A percentile compares a stretch with the other conserved stretches of the same genome.
Conservation (phyloP, 805 yeast genomes). For the Sungouiozyma ichnusensis region DNA sequence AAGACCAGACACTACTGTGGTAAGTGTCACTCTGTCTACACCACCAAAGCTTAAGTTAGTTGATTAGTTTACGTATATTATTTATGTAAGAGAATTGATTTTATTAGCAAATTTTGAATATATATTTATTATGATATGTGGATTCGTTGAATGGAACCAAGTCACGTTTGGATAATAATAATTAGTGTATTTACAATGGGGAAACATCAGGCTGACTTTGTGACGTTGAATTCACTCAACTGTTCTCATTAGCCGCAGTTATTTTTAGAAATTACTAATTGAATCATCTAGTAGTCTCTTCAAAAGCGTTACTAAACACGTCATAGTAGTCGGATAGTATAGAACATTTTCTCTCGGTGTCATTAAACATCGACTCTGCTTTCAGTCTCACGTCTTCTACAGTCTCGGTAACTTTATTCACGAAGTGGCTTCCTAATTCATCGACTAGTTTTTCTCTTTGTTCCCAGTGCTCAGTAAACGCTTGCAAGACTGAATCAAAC, state of each 20-base stretch:
- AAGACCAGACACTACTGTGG: conserved; percentile 99
- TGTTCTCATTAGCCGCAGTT: background rate
- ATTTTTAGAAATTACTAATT: background rate
- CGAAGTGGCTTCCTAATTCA: conserved; percentile 16
- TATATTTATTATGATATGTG: background rate
- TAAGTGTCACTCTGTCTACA: conserved; percentile 95
- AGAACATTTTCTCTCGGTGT: conserved; percentile 16
- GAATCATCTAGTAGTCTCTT: conserved; percentile 1
- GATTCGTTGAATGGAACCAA: background rate
- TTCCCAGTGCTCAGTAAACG: conserved; percentile 30
- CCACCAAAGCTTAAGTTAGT: conserved; percentile 29
- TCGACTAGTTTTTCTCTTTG: conserved; percentile 15
- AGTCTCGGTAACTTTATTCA: conserved; percentile 24
- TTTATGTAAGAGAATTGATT: background rate
- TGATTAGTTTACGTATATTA: conserved; percentile 2
- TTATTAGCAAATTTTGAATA: conserved; percentile 1
- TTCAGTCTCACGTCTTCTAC: conserved; percentile 21
- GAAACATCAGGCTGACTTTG: too few relatives aligned
- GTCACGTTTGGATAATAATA: background rate
- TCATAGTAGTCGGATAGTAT: conserved; percentile 11
- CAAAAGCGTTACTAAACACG: conserved; percentile 8
- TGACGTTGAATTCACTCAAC: too few relatives aligned
- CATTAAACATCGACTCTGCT: conserved; percentile 19
- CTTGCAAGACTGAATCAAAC: conserved; percentile 66
- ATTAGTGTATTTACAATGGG: background rate